These are phyloP conservation scores for Pseudocercospora musae DNA, from an alignment of 2,329 filamentous ascomycete genomes.

Conservation along the genomic window DNA sequence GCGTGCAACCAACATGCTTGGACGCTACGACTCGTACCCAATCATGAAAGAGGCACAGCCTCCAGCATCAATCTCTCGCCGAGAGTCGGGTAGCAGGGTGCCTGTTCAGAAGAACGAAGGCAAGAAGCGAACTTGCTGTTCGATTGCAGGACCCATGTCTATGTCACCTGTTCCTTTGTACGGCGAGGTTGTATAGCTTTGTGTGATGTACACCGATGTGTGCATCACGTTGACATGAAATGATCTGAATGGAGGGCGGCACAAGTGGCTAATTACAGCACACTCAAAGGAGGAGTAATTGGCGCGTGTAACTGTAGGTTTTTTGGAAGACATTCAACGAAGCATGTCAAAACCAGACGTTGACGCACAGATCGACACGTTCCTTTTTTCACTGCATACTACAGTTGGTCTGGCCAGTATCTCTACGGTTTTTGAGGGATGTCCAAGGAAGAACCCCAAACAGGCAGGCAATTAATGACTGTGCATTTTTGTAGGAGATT, in stretches of 20 bases:
- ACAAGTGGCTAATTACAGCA: conserved; percentile 2
- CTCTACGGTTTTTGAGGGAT: no score
- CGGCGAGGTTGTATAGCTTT: conserved; percentile 20
- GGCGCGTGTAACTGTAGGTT: conserved; percentile 3
- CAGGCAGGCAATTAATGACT: no score
- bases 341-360: not conserved
- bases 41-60: conserved; percentile 26
- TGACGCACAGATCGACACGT: not conserved
- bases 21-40: conserved; percentile 17
- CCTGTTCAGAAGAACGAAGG: conserved; percentile 33
- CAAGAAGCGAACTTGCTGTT: conserved; percentile 35
- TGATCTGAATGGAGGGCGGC: not conserved
- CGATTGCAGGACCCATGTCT: conserved; percentile 22
- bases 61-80: conserved; percentile 22
- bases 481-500: no score
- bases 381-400: no score
- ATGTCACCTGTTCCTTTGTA: conserved; percentile 25
- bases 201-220: not conserved
- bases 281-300: not conserved
- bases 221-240: conserved; percentile 3
- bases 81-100: conserved; percentile 21
- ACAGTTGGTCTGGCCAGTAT: no score
- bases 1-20: conserved; percentile 28
- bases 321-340: conserved; percentile 1
- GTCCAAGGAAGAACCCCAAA: no score